Evolutionary conservation across 23 red algal genomes (phyloP).

Genomic region (Gracilaria gracilis): DNA sequence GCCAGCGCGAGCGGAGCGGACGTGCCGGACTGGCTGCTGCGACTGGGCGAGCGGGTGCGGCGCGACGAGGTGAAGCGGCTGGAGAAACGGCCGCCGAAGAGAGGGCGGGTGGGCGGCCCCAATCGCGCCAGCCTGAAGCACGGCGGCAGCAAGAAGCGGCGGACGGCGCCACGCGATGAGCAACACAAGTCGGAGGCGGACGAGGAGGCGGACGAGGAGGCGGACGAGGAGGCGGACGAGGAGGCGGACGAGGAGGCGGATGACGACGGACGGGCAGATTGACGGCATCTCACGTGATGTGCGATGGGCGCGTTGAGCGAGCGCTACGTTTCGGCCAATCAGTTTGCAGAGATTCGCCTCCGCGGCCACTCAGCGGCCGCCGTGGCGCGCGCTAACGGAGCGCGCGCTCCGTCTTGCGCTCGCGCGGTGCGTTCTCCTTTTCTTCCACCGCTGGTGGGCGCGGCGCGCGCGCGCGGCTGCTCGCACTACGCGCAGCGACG

Average conservation of each 20-base stretch:
- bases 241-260: no score
- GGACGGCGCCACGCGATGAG: background rate
- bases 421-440: no score
- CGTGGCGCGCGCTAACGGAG: background rate
- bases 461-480: background rate
- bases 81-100: constrained; percentile 44
- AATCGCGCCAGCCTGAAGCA: constrained; percentile 4
- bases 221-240: no score
- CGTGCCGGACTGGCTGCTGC: constrained; percentile 78
- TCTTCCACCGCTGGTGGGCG: no score
- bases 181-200: background rate
- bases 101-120: constrained; percentile 45
- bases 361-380: background rate
- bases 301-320: background rate
- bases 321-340: background rate
- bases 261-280: no score
- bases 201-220: background rate
- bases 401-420: background rate
- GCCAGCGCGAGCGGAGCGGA: constrained; percentile 74
- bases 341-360: background rate
- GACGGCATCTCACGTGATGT: no score
- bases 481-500: no score
- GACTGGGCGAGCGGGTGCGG: constrained; percentile 13
- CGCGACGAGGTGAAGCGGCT: constrained; percentile 42
- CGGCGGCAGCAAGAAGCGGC: background rate